Conservation (phyloP, 2,329 filamentous ascomycete species). For the Setomelanomma holmii region DNA sequence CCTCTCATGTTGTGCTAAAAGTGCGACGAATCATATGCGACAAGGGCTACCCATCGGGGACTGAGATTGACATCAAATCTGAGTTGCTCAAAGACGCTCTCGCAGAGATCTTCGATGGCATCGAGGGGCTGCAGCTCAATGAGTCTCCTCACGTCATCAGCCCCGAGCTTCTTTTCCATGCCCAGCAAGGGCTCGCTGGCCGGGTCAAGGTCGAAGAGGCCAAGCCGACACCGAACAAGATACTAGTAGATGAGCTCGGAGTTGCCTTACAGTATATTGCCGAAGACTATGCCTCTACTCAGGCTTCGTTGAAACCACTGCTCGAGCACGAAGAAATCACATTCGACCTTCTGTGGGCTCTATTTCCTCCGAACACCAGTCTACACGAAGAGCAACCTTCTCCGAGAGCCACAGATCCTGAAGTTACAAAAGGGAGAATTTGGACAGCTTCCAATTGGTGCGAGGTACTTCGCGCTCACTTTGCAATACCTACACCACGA, state of each 20-base stretch:
- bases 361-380: conserved; percentile 20
- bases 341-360: conserved; percentile 20
- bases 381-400: conserved; percentile 11
- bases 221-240: conserved; percentile 9
- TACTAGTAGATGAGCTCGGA: conserved; percentile 14
- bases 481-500: conserved; percentile 15
- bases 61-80: conserved; percentile 19
- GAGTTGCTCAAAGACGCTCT: conserved; percentile 12
- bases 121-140: conserved; percentile 15
- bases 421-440: conserved; percentile 12
- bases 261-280: conserved; percentile 15
- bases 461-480: conserved; percentile 5
- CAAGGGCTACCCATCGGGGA: conserved; percentile 12
- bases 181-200: conserved; percentile 8
- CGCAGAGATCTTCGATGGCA: conserved; percentile 12
- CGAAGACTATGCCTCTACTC: conserved; percentile 15
- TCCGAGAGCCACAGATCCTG: conserved; percentile 12
- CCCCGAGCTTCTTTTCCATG: conserved; percentile 21
- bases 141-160: conserved; percentile 14
- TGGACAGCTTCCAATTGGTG: conserved; percentile 1
- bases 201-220: conserved; percentile 11
- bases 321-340: conserved; percentile 19
- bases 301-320: conserved; percentile 3
- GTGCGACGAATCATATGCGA: conserved; percentile 18
- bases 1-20: conserved; percentile 13